Percentiles rank a stretch among this genome's conserved stretches.
Evolutionary conservation across 192 early-diverging fungal genomes (phyloP).

Genomic region (Backusella luteola): DNA sequence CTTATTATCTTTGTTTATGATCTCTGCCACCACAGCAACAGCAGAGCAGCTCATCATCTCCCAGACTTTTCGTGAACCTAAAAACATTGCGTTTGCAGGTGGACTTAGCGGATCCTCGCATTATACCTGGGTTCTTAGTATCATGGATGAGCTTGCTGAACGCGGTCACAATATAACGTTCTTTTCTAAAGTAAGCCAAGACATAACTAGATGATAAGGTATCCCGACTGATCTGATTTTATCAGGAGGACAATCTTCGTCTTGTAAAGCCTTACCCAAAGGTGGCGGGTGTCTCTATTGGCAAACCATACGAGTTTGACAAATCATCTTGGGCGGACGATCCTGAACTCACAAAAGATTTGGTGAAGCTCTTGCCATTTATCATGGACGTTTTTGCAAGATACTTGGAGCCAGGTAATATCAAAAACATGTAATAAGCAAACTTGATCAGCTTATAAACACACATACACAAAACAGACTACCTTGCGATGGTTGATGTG

Average conservation of each 20-base stretch:
- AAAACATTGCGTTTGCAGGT: slow-evolving; percentile 9
- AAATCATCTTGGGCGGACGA: not conserved
- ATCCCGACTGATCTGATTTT: not conserved
- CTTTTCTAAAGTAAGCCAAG: not conserved
- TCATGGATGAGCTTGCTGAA: not conserved
- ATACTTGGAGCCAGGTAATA: not conserved
- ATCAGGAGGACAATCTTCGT: not conserved
- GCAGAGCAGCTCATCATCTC: not conserved
- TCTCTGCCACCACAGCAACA: not conserved
- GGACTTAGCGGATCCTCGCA: not conserved
- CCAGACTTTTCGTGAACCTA: not conserved
- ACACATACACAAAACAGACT: not conserved
- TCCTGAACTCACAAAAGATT: not conserved
- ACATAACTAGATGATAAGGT: not conserved
- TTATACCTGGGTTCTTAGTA: not conserved
- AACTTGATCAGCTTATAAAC: too few relatives aligned
- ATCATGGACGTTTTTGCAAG: not conserved
- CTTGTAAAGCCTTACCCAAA: not conserved
- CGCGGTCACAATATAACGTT: not conserved
- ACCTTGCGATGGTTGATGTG: not conserved
- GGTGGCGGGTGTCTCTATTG: not conserved
- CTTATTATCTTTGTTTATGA: not conserved
- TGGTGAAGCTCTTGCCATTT: not conserved
- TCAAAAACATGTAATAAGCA: not conserved
- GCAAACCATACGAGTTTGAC: not conserved